Percentiles rank a stretch among this genome's conserved stretches.
Conservation (phyloP, 2,329 filamentous ascomycete species). For the Trichoderma arundinaceum region DNA sequence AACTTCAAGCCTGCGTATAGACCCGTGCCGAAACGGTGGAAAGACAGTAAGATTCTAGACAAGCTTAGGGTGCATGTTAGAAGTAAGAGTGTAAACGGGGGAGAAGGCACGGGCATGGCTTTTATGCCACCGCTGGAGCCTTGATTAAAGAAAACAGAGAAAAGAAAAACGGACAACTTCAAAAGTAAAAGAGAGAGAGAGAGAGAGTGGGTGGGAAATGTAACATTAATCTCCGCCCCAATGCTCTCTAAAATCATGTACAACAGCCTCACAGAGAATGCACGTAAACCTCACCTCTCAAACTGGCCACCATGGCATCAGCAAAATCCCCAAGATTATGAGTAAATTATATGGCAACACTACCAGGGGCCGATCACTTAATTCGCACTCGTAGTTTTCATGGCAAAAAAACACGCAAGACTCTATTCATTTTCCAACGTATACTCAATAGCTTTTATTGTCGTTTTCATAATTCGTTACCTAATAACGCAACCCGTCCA, state of each 20-base stretch:
- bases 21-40: slow-evolving; percentile 86
- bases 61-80: slow-evolving; percentile 83
- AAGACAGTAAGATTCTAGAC: slow-evolving; percentile 76
- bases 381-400: too few relatives aligned
- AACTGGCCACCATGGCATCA: too few relatives aligned
- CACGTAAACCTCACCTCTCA: too few relatives aligned
- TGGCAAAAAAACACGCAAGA: neutral
- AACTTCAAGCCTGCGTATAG: slow-evolving; percentile 93
- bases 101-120: slow-evolving; percentile 56
- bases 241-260: too few relatives aligned
- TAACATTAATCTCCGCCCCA: too few relatives aligned
- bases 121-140: slow-evolving; percentile 60
- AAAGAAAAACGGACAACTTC: neutral
- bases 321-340: too few relatives aligned
- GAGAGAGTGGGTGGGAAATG: neutral
- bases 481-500: slow-evolving; percentile 46
- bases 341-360: too few relatives aligned
- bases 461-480: slow-evolving; percentile 50
- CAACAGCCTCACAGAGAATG: too few relatives aligned
- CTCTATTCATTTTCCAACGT: slow-evolving; percentile 18
- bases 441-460: slow-evolving; percentile 47
- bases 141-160: neutral
- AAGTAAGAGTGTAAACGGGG: slow-evolving; percentile 55
- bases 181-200: neutral
- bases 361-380: too few relatives aligned